Evolutionary conservation across 2,329 filamentous ascomycete species (phyloP).

Genomic region (Sporothrix brasiliensis): DNA sequence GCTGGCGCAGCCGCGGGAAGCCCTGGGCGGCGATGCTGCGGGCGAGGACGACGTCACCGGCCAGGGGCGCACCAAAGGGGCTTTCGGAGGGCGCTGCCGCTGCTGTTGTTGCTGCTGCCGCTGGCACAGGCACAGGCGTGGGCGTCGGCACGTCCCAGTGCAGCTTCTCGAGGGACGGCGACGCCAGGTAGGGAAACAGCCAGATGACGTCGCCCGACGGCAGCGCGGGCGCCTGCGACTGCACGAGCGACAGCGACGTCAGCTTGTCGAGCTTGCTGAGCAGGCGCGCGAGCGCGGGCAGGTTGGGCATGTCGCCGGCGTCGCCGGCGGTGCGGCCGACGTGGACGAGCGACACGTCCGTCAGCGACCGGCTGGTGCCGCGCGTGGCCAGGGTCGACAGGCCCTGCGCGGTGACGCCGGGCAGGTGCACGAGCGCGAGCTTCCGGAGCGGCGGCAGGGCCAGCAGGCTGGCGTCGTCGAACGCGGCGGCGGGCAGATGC

Average conservation of each 20-base stretch:
- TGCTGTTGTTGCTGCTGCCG: not conserved
- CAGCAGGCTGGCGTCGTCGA: slow-evolving; percentile 60
- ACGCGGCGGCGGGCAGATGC: slow-evolving; percentile 57
- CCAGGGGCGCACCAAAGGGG: slow-evolving; percentile 4
- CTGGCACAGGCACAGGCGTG: not conserved
- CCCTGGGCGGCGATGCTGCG: slow-evolving; percentile 62
- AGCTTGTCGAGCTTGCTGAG: slow-evolving; percentile 58
- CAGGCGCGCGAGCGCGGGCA: slow-evolving; percentile 62
- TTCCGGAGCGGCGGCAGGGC: slow-evolving; percentile 58
- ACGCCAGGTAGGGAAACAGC: slow-evolving; percentile 67
- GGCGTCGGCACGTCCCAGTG: slow-evolving; percentile 67
- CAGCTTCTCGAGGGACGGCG: slow-evolving; percentile 54
- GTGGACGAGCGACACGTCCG: slow-evolving; percentile 58
- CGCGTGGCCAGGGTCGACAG: slow-evolving; percentile 61
- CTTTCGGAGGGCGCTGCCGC: too few species aligned
- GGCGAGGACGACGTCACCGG: slow-evolving; percentile 65
- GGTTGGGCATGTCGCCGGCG: slow-evolving; percentile 24
- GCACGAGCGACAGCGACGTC: slow-evolving; percentile 57
- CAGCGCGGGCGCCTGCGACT: slow-evolving; percentile 58
- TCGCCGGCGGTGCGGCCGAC: slow-evolving; percentile 54
- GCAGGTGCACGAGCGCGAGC: slow-evolving; percentile 58
- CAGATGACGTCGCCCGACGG: slow-evolving; percentile 60
- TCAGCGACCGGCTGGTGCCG: slow-evolving; percentile 50
- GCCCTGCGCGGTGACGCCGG: slow-evolving; percentile 59
- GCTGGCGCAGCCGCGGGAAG: slow-evolving; percentile 62